phyloP scores from a whole-genome alignment of 305 asterid genomes.

The Stenogyne calaminthoides region DNA sequence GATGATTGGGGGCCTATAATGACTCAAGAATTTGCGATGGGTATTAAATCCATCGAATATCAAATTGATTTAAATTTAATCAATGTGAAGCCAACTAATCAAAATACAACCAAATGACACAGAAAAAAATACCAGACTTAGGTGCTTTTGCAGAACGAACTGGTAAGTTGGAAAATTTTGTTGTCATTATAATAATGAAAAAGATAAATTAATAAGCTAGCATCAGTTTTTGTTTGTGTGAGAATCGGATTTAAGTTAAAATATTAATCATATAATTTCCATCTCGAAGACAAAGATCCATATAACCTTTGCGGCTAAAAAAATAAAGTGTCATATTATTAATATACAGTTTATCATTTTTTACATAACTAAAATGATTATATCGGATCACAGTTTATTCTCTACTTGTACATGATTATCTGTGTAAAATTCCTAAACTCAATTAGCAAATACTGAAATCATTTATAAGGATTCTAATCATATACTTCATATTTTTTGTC shows the following conservation, averaged over 20 bases:
- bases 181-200: neutral
- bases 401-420: neutral
- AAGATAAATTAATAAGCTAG: neutral
- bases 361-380: no score
- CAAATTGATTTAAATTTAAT: neutral
- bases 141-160: neutral
- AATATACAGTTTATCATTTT: no score
- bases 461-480: neutral
- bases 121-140: neutral
- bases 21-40: neutral
- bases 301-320: neutral
- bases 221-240: neutral
- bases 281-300: neutral
- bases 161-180: neutral
- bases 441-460: neutral
- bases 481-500: neutral
- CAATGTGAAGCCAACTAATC: neutral
- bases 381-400: no score
- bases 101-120: neutral
- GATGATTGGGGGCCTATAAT: no score
- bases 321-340: neutral
- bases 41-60: neutral
- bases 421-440: neutral
- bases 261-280: neutral
- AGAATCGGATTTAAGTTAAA: neutral